Evolutionary conservation across 768 basidiomycete species (phyloP).

Genomic region (Trametes cingulata): DNA sequence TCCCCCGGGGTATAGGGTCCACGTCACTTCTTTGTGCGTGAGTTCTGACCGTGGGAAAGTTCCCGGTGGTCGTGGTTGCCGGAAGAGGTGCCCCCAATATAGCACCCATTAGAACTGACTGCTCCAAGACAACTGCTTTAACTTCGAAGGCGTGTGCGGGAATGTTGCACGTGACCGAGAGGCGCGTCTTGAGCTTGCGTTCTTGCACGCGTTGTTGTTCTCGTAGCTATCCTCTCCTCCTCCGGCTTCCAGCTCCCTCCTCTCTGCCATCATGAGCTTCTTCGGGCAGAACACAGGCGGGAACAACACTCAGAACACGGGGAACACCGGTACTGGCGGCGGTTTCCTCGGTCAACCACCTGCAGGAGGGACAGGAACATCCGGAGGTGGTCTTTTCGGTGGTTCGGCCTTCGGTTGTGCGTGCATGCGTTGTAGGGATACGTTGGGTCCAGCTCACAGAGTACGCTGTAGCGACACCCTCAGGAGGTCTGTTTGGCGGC

Average conservation of each 20-base stretch:
- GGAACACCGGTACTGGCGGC: constrained; percentile 8
- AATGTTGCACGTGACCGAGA: constrained; percentile 8
- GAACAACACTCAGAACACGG: constrained; percentile 20
- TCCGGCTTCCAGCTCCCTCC: neutral
- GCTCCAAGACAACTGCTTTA: too few relatives aligned
- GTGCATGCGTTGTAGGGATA: neutral
- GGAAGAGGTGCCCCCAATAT: too few relatives aligned
- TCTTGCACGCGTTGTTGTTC: constrained; percentile 6
- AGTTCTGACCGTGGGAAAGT: too few relatives aligned
- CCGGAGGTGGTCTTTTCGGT: constrained; percentile 19
- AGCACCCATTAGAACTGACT: too few relatives aligned
- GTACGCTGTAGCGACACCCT: neutral
- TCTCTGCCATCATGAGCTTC: constrained; percentile 21
- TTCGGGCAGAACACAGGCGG: constrained; percentile 21
- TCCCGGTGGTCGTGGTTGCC: too few relatives aligned
- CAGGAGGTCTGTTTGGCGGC: constrained; percentile 3
- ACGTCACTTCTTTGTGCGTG: too few relatives aligned
- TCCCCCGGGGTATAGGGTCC: too few relatives aligned
- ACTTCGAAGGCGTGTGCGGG: too few relatives aligned
- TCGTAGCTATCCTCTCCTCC: neutral
- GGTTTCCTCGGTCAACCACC: constrained; percentile 21
- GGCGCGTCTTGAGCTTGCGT: constrained; percentile 12
- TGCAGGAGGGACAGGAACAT: constrained; percentile 17
- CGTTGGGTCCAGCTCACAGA: neutral
- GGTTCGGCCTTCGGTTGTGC: constrained; percentile 24